Percentiles rank a stretch among this genome's conserved stretches.
These are phyloP conservation scores for Phytopythium sindhum DNA, from an alignment of 352 stramenopile species.

Conservation along the genomic window DNA sequence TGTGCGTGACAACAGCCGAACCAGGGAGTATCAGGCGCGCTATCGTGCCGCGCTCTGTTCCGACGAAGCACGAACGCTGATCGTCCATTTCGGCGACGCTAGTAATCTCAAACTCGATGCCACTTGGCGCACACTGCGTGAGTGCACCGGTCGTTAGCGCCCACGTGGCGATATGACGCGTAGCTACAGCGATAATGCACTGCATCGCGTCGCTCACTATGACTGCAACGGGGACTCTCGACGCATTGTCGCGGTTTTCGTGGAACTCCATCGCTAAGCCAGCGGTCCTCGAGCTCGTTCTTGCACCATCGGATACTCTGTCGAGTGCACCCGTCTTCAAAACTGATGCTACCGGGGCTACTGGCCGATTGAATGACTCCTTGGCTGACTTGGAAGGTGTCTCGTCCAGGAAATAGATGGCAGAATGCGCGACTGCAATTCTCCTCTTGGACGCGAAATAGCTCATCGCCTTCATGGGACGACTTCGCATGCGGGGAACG, in stretches of 20 bases:
- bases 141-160: conserved; percentile 18
- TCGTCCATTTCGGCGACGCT: conserved; percentile 32
- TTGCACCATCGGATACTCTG: neutral
- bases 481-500: conserved; percentile 13
- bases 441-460: conserved; percentile 37
- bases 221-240: conserved; percentile 21
- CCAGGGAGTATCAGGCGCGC: conserved; percentile 36
- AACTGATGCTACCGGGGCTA: neutral
- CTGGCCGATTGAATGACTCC: neutral
- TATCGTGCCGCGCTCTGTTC: conserved; percentile 32
- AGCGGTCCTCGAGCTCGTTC: neutral
- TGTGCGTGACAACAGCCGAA: conserved; percentile 24
- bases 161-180: conserved; percentile 28
- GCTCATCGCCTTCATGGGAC: conserved; percentile 38
- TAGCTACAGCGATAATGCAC: conserved; percentile 31
- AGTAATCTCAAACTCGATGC: conserved; percentile 24
- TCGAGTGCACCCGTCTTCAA: neutral
- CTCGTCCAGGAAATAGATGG: conserved; percentile 51
- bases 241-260: neutral
- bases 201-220: conserved; percentile 22
- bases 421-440: conserved; percentile 45
- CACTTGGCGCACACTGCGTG: conserved; percentile 14
- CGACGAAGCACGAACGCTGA: conserved; percentile 40
- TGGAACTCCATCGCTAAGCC: neutral
- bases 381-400: neutral